Evolutionary conservation across 2,329 filamentous ascomycete species (phyloP).

Genomic region (Ustulina deusta): DNA sequence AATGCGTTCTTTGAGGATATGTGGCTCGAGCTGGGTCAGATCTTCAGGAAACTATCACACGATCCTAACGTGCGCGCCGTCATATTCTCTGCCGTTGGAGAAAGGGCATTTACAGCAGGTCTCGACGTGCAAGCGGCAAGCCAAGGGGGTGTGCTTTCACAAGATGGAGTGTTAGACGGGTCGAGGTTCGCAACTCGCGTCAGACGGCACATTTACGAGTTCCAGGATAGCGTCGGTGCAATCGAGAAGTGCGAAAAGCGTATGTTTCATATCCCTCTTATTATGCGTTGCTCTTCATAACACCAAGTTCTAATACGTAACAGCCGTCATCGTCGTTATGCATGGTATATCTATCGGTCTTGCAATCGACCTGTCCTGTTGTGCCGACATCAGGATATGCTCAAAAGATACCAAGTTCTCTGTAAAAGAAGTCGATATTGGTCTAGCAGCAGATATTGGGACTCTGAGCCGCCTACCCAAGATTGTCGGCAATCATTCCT

Average conservation of each 20-base stretch:
- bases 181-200: conserved; percentile 73
- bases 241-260: conserved; percentile 92
- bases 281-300: conserved; percentile 7
- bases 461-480: conserved; percentile 80
- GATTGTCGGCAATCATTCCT: conserved; percentile 75
- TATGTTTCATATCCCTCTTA: conserved; percentile 54
- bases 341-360: conserved; percentile 84
- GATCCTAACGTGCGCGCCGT: conserved; percentile 81
- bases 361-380: conserved; percentile 78
- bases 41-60: conserved; percentile 79
- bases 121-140: conserved; percentile 82
- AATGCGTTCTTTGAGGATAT: conserved; percentile 89
- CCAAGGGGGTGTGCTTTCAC: conserved; percentile 60
- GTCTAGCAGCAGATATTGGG: conserved; percentile 82
- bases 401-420: conserved; percentile 70
- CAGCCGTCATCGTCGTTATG: conserved; percentile 83
- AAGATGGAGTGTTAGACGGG: conserved; percentile 60
- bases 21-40: conserved; percentile 82
- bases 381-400: conserved; percentile 77
- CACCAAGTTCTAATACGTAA: conserved; percentile 24
- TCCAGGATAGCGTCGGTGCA: conserved; percentile 81
- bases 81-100: conserved; percentile 83
- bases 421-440: conserved; percentile 87
- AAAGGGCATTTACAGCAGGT: conserved; percentile 86
- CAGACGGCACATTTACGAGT: conserved; percentile 78